Evolutionary conservation across 768 basidiomycete species (phyloP), one percentile per base, ranked within the genome.

Genomic region (Udeniomyces megalosporus): DNA sequence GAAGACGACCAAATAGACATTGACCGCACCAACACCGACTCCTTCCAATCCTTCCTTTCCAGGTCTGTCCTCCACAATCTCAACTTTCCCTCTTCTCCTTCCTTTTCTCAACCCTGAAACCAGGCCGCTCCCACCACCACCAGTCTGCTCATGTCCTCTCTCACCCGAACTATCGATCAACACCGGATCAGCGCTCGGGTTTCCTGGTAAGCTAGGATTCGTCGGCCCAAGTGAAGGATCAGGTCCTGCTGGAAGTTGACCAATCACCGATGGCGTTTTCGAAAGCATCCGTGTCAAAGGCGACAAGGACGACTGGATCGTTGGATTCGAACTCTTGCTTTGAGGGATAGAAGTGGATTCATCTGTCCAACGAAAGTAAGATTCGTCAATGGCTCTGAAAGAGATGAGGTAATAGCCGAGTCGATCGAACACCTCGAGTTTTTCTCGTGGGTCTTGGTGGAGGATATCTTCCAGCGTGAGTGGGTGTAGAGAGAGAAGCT

Each of bases 381-480:
- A 69, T 61, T 77, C 76, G 45, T 90, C 87, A 55, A 91, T 80
- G 1, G 89, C 84, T 50, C 86, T 80, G 68, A 92, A 88, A 22
- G 85, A 85, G 60, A 93, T 77, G 69, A 96, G 89, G 71, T 92
- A 89, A 74, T 96, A 96, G 1, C 90, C 92, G 15, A 96, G 79
- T 67, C 80, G 82, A 0, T 85, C 81, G 70, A 92, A 93, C 22
- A 83, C 75, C 69, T 95, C 91, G 20, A 93, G 74, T 73, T 96
- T 96, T 73, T 95, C 92, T 44, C 89, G 80, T 17, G 88, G 84
- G 64, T 96, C 91, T 74, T 86, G 84, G 64, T 88, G 86, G 8
- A 96, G 74, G 49, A 93, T 88, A 73, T 96, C 91, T 73, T 96
- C 92, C 14, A 95, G 77, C 0, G 91, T 93, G 50, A 96, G 75